These are phyloP conservation scores for Geotrichum ghanense DNA, from an alignment of 805 yeast genomes.

Conservation along the genomic window DNA sequence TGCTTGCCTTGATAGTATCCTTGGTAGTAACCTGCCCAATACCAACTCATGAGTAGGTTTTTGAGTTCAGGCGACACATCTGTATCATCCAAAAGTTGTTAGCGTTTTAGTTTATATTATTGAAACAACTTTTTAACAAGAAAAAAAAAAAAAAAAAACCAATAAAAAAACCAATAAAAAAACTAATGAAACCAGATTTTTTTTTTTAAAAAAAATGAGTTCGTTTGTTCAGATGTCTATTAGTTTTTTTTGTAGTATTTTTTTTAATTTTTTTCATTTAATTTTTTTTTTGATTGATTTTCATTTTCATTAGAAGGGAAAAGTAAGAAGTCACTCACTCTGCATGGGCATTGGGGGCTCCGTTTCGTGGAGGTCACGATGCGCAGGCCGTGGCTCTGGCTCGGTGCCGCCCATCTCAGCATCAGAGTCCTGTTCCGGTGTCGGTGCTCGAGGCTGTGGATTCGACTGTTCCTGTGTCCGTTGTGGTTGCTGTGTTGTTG, in stretches of 20 bases:
- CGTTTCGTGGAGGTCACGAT: too few relatives aligned
- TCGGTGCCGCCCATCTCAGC: neutral
- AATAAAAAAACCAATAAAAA: too few relatives aligned
- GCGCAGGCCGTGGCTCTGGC: neutral
- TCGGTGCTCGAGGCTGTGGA: neutral
- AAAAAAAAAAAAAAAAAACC: too few relatives aligned
- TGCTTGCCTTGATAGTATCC: constrained; percentile 14
- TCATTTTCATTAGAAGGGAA: neutral
- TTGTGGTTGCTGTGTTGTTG: neutral
- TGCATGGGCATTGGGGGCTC: constrained; percentile 5
- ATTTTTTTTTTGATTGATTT: too few relatives aligned
- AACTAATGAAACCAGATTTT: too few relatives aligned
- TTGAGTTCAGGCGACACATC: constrained; percentile 13
- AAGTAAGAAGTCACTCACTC: neutral
- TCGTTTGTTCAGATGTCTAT: too few relatives aligned
- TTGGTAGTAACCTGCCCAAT: constrained; percentile 22
- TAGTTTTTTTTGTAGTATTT: too few relatives aligned
- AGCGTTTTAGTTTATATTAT: too few relatives aligned
- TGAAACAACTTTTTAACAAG: too few relatives aligned
- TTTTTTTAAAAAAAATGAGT: too few relatives aligned
- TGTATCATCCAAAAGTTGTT: too few relatives aligned
- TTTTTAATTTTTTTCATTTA: too few relatives aligned
- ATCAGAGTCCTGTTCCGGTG: neutral
- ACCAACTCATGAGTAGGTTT: constrained; percentile 19
- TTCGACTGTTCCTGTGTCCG: neutral